Evolutionary conservation across 306 rosid species (phyloP).

Genomic region (Comarum palustre): DNA sequence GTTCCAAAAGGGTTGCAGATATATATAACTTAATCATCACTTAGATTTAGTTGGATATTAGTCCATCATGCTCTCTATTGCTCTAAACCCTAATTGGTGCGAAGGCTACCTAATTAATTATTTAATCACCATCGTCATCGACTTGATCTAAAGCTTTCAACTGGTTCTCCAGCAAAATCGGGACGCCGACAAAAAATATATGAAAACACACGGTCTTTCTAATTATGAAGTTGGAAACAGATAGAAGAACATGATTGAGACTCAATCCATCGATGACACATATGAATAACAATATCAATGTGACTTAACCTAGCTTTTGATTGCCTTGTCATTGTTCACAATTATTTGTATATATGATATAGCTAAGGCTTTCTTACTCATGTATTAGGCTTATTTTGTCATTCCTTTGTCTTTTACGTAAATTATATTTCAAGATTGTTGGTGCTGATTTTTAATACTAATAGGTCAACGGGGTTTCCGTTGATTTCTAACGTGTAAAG

Average conservation of each 20-base stretch:
- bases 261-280: background rate
- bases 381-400: background rate
- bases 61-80: background rate
- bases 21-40: background rate
- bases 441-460: too few relatives aligned
- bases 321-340: slow-evolving; percentile 5
- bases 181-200: too few relatives aligned
- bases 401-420: background rate
- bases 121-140: slow-evolving; percentile 30
- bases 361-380: background rate
- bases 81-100: slow-evolving; percentile 22
- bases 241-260: background rate
- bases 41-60: background rate
- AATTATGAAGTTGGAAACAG: background rate
- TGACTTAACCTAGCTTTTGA: background rate
- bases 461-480: too few relatives aligned
- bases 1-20: background rate
- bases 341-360: background rate
- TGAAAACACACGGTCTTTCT: background rate
- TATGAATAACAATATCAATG: background rate
- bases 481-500: too few relatives aligned
- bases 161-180: slow-evolving; percentile 33
- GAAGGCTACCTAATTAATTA: slow-evolving; percentile 15
- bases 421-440: background rate
- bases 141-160: slow-evolving; percentile 26